phyloP scores from a whole-genome alignment of 2,329 filamentous ascomycete species.

The Ophiostoma triangulosporum region DNA sequence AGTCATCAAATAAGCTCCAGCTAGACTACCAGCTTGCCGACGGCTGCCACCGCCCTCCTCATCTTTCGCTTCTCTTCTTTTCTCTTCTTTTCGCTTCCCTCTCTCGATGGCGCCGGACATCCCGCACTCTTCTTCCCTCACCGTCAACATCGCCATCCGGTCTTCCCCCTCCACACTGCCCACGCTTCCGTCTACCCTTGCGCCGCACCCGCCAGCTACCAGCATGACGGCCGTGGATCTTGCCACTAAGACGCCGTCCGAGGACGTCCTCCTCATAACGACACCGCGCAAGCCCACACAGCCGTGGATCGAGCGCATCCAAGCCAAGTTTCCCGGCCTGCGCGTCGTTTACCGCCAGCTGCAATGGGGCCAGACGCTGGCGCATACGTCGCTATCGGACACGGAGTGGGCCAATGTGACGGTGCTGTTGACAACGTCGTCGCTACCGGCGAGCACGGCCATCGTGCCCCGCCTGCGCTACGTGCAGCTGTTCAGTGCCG shows the following conservation, averaged over 20 bases:
- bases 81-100: not conserved
- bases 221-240: conserved; percentile 7
- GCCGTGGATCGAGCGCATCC: conserved; percentile 24
- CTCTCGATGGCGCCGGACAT: conserved; percentile 1
- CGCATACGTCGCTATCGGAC: conserved; percentile 11
- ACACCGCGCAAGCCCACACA: conserved; percentile 20
- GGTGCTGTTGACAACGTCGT: conserved; percentile 20
- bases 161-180: not conserved
- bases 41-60: too few species aligned
- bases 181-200: not conserved
- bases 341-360: conserved; percentile 22
- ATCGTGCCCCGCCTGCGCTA: conserved; percentile 35
- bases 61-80: not conserved
- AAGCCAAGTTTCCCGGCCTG: conserved; percentile 30
- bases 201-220: not conserved
- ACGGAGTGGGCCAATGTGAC: conserved; percentile 36
- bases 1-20: too few species aligned
- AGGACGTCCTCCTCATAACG: conserved; percentile 35
- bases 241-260: conserved; percentile 12
- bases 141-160: conserved; percentile 1
- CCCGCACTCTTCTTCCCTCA: conserved; percentile 2
- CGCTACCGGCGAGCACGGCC: conserved; percentile 26
- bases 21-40: too few species aligned
- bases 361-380: conserved; percentile 18
- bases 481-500: conserved; percentile 41